A percentile compares a stretch with the other conserved stretches of the same genome.
Conservation (phyloP, 2,329 filamentous ascomycete genomes). For the Talaromyces verruculosus region DNA sequence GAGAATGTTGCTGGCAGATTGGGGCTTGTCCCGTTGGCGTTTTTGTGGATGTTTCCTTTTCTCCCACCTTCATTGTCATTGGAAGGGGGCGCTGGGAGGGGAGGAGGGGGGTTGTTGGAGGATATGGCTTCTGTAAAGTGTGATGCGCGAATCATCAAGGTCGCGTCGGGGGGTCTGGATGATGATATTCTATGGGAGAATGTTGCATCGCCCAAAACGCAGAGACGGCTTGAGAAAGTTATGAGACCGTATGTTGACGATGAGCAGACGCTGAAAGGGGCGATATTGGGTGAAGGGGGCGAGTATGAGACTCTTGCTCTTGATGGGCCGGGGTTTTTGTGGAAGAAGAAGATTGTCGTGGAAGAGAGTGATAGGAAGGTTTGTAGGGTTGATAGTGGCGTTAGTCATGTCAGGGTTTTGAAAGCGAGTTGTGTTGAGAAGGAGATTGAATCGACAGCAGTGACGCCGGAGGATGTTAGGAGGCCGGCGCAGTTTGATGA, state of each 20-base stretch:
- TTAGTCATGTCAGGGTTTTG: slow-evolving; percentile 66
- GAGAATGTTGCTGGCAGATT: slow-evolving; percentile 86
- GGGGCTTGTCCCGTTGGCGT: slow-evolving; percentile 79
- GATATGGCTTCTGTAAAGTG: slow-evolving; percentile 79
- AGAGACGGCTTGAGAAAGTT: slow-evolving; percentile 50
- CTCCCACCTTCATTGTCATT: slow-evolving; percentile 55
- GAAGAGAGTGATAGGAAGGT: slow-evolving; percentile 53
- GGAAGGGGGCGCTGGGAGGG: background rate
- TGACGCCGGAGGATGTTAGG: slow-evolving; percentile 32
- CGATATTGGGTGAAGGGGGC: slow-evolving; percentile 85
- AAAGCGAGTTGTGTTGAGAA: slow-evolving; percentile 56
- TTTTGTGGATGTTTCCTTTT: slow-evolving; percentile 85
- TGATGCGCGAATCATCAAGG: slow-evolving; percentile 91
- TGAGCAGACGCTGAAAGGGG: slow-evolving; percentile 57
- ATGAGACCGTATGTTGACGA: slow-evolving; percentile 55
- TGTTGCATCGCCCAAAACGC: slow-evolving; percentile 59
- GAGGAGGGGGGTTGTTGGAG: slow-evolving; percentile 57
- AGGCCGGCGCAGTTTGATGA: slow-evolving; percentile 67
- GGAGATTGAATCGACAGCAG: slow-evolving; percentile 11
- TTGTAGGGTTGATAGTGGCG: slow-evolving; percentile 71
- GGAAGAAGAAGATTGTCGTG: slow-evolving; percentile 69
- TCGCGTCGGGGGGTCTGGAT: slow-evolving; percentile 85
- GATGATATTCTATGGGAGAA: slow-evolving; percentile 77
- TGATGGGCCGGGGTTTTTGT: slow-evolving; percentile 71
- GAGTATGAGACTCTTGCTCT: slow-evolving; percentile 94